Conservation (phyloP, 495 filamentous ascomycete genomes). For the Oidiodendron maius region DNA sequence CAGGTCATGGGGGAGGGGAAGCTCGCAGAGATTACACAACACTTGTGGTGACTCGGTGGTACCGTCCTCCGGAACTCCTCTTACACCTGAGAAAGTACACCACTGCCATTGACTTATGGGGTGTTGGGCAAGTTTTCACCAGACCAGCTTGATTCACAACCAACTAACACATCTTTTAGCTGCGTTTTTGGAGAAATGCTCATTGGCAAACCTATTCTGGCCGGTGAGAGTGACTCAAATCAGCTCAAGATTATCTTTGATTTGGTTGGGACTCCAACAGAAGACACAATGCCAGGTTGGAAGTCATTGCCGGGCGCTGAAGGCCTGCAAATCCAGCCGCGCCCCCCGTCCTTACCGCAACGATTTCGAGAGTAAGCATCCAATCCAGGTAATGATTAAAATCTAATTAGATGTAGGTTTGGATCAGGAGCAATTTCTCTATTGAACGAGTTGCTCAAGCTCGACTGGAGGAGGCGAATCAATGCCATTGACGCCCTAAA, state of each 20-base stretch:
- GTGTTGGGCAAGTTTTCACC: conserved; percentile 65
- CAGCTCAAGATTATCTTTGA: conserved; percentile 89
- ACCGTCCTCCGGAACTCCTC: conserved; percentile 89
- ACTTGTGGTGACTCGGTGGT: conserved; percentile 95
- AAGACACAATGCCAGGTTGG: conserved; percentile 93
- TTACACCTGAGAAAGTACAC: conserved; percentile 84
- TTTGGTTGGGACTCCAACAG: conserved; percentile 86
- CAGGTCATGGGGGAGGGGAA: conserved; percentile 77
- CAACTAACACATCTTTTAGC: conserved; percentile 38
- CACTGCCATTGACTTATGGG: conserved; percentile 96
- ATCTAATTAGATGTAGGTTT: conserved; percentile 22
- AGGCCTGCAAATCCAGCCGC: conserved; percentile 56
- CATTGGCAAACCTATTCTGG: conserved; percentile 84
- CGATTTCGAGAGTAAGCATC: conserved; percentile 62
- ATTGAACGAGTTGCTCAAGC: conserved; percentile 73
- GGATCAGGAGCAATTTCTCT: conserved; percentile 66
- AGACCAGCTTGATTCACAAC: no score
- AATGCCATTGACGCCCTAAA: conserved; percentile 93
- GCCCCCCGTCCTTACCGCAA: conserved; percentile 59
- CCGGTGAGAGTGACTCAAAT: conserved; percentile 81
- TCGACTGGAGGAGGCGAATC: conserved; percentile 82
- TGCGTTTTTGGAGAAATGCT: conserved; percentile 99
- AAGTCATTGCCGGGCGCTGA: conserved; percentile 75
- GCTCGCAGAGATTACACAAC: conserved; percentile 88
- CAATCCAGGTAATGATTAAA: not conserved